phyloP scores from a whole-genome alignment of 2,329 filamentous ascomycete species.

The Venturiaceae sp. region DNA sequence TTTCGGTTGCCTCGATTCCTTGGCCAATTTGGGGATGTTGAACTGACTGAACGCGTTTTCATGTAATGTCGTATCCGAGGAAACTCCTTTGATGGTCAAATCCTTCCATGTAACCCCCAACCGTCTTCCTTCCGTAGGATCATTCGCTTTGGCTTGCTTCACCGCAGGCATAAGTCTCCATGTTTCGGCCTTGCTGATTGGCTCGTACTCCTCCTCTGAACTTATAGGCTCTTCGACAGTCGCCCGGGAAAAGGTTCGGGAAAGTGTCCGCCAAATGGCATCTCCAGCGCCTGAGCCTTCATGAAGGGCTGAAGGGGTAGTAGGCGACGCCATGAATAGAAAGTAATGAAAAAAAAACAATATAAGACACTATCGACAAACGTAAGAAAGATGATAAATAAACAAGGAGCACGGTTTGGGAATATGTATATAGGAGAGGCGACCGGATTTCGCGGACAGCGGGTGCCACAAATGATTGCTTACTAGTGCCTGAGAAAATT shows the following conservation, averaged over 20 bases:
- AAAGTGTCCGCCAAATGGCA: background rate
- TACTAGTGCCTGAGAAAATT: background rate
- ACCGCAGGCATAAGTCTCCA: background rate
- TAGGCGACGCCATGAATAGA: too few species aligned
- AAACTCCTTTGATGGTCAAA: slow-evolving; percentile 52
- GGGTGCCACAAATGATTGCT: background rate
- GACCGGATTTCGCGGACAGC: background rate
- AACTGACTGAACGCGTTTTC: slow-evolving; percentile 26
- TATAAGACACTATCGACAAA: too few species aligned
- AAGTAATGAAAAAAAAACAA: background rate
- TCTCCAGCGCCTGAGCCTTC: background rate
- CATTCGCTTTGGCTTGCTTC: background rate
- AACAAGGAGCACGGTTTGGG: background rate
- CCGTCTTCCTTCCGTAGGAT: slow-evolving; percentile 45
- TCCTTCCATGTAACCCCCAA: slow-evolving; percentile 58
- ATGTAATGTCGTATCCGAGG: slow-evolving; percentile 53
- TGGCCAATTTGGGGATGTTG: slow-evolving; percentile 31
- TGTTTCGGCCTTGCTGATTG: background rate
- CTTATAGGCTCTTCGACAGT: background rate
- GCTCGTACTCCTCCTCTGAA: background rate
- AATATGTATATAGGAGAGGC: too few species aligned
- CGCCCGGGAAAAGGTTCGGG: background rate
- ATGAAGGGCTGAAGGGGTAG: too few species aligned
- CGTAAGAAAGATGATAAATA: background rate
- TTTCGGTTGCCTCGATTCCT: slow-evolving; percentile 41